Percentiles rank a stretch among this genome's conserved stretches.
Evolutionary conservation across 345 rosid genomes (phyloP).

Genomic region (Eucalyptus guilfoylei): DNA sequence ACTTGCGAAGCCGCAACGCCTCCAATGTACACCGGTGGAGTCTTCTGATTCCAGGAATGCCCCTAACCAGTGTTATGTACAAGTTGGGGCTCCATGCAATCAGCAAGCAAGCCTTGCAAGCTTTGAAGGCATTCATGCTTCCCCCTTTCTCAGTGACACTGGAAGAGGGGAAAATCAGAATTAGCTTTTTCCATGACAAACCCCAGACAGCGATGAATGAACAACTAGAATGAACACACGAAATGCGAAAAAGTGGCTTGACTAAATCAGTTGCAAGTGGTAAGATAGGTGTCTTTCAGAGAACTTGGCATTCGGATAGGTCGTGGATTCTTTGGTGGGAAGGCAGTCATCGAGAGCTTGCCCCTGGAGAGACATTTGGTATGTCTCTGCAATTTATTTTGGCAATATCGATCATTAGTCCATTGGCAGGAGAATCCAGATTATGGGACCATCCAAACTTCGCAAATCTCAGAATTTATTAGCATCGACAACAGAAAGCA

Average conservation of each 20-base stretch:
- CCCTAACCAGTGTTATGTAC: slow-evolving; percentile 28
- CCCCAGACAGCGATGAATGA: background rate
- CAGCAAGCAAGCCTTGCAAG: slow-evolving; percentile 28
- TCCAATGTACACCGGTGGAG: slow-evolving; percentile 31
- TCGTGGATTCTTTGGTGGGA: slow-evolving; percentile 24
- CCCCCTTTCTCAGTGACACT: background rate
- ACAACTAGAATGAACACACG: background rate
- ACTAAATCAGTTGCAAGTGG: background rate
- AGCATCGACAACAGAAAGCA: background rate
- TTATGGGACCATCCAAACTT: background rate
- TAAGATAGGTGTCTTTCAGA: background rate
- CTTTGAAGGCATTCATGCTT: slow-evolving; percentile 29
- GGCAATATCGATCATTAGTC: background rate
- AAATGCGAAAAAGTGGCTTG: background rate
- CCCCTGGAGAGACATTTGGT: slow-evolving; percentile 7
- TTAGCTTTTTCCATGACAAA: background rate
- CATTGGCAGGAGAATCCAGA: background rate
- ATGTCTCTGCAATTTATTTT: background rate
- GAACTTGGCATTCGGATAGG: slow-evolving; percentile 26
- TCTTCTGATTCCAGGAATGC: slow-evolving; percentile 34
- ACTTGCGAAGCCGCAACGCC: slow-evolving; percentile 19
- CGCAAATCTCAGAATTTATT: background rate
- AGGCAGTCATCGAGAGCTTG: slow-evolving; percentile 9
- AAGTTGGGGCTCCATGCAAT: slow-evolving; percentile 30
- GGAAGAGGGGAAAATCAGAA: background rate